These are phyloP conservation scores for maize (Zea mays) DNA, from an alignment of 176 grass and related monocot genomes.

Conservation along the genomic window Zm-B73-REFERENCE-NAM-5.0 NC_050104.1:17738001-17738500, in stretches of 20 bases:
- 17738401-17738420: conserved; percentile 99
- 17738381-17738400: conserved; percentile 99
- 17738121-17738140: neutral
- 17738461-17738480: conserved; percentile 98
- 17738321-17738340: conserved; percentile 50
- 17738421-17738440: conserved; percentile 93
- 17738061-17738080: neutral
- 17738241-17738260: neutral
- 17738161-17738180: neutral
- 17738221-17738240: neutral
- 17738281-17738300: neutral
- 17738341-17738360: conserved; percentile 98
- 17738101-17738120: conserved; percentile 6
- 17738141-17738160: neutral
- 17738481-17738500: conserved; percentile 93
- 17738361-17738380: conserved; percentile 98
- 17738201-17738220: neutral
- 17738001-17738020: neutral
- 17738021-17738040: neutral
- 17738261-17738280: neutral
- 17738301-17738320: neutral
- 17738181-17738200: neutral
- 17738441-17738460: conserved; percentile 97
- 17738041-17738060: neutral
- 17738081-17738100: neutral